Evolutionary conservation across 352 stramenopile genomes (phyloP).

Genomic region (Blastocystis hominis): DNA sequence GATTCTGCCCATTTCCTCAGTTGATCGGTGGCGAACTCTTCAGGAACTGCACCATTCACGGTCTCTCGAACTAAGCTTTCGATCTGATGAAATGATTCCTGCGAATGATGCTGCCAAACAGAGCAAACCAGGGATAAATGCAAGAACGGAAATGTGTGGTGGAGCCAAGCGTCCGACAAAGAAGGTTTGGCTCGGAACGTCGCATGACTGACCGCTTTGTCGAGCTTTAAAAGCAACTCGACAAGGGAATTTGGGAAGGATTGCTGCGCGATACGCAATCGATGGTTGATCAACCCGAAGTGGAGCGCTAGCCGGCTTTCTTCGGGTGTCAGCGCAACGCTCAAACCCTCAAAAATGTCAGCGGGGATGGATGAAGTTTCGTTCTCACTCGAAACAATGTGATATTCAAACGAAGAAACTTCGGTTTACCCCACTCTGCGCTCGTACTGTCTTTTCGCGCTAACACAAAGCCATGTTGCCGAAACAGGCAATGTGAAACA

Average conservation of each 20-base stretch:
- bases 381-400: neutral
- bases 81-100: neutral
- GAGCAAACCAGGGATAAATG: neutral
- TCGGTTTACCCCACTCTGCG: neutral
- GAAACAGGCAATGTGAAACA: neutral
- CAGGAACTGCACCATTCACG: neutral
- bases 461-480: neutral
- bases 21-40: neutral
- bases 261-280: neutral
- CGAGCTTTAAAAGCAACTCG: neutral
- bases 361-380: neutral
- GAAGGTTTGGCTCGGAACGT: neutral
- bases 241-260: neutral
- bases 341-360: neutral
- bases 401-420: neutral
- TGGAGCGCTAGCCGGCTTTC: neutral
- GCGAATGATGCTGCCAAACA: neutral
- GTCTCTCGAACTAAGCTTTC: neutral
- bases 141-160: neutral
- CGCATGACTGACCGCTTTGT: neutral
- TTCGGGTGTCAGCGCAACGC: neutral
- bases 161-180: neutral
- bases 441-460: neutral
- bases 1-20: neutral
- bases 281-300: neutral